These are phyloP conservation scores for Begonia fuchsioides DNA, from an alignment of 306 rosid genomes.

Conservation along the genomic window DNA sequence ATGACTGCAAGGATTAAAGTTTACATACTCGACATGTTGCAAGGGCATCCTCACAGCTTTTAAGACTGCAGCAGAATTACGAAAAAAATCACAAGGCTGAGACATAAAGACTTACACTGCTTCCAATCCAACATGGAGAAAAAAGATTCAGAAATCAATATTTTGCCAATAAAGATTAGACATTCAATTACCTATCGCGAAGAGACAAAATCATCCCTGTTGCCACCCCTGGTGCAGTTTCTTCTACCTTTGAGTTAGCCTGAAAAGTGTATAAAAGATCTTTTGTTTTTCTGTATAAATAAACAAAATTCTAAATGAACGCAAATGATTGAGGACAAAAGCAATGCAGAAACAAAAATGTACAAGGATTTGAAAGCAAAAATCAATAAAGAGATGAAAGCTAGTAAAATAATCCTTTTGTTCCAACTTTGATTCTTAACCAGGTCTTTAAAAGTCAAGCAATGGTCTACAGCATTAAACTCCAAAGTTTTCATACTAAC, in stretches of 20 bases:
- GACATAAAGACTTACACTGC: too few relatives aligned
- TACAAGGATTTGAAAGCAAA: too few relatives aligned
- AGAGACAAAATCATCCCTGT: constrained; percentile 91
- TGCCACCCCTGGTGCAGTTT: constrained; percentile 75
- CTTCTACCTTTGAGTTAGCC: constrained; percentile 52
- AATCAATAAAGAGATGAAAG: too few relatives aligned
- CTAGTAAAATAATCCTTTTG: too few relatives aligned
- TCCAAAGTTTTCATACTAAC: too few relatives aligned
- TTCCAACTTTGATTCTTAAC: too few relatives aligned
- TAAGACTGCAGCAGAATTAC: constrained; percentile 54
- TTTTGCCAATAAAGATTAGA: not conserved
- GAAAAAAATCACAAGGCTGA: not conserved
- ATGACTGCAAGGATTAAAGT: too few relatives aligned
- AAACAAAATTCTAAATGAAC: not conserved
- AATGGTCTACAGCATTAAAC: too few relatives aligned
- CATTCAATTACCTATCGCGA: constrained; percentile 60
- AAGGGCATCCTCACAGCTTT: constrained; percentile 51
- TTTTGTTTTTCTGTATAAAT: not conserved
- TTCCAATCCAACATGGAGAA: too few relatives aligned
- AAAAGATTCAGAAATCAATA: not conserved
- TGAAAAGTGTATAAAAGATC: constrained; percentile 10
- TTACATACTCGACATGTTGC: constrained; percentile 55
- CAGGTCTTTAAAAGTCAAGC: too few relatives aligned
- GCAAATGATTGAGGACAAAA: too few relatives aligned
- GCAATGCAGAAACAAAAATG: too few relatives aligned